These are phyloP conservation scores for Suillus weaverae DNA, from an alignment of 768 basidiomycete genomes.

Conservation along the genomic window DNA sequence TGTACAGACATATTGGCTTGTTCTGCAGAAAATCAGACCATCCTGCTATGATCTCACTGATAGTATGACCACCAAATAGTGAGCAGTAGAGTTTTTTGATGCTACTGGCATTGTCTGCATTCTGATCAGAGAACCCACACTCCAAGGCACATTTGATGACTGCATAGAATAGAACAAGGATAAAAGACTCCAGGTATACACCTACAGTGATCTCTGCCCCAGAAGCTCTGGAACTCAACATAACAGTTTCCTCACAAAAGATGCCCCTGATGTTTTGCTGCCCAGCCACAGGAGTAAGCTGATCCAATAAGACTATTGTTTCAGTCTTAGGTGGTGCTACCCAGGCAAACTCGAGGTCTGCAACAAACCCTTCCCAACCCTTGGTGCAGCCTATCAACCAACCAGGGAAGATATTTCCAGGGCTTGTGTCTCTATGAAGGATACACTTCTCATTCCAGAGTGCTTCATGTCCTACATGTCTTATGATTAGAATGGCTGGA, in stretches of 20 bases:
- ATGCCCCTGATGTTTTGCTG: background rate
- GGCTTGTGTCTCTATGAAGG: conserved; percentile 8
- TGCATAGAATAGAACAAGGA: no score
- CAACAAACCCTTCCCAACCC: background rate
- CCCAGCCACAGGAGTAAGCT: background rate
- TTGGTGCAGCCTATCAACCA: background rate
- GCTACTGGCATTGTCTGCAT: background rate
- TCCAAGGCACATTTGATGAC: no score
- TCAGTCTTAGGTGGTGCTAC: background rate
- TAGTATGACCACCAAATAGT: no score
- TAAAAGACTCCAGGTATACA: background rate
- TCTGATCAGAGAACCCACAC: background rate
- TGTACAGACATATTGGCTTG: no score
- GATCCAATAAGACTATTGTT: no score
- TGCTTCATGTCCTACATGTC: no score
- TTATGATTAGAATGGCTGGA: no score
- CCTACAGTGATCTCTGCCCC: background rate
- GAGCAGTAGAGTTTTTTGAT: no score
- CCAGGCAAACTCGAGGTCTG: background rate
- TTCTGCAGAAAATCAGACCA: no score
- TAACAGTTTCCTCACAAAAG: background rate
- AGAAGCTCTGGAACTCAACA: background rate
- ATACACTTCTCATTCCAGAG: no score
- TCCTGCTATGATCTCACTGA: no score
- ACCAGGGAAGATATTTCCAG: conserved; percentile 3